Evolutionary conservation across 441 rosid species (phyloP).

Genomic region (Euphorbia celastroides): DNA sequence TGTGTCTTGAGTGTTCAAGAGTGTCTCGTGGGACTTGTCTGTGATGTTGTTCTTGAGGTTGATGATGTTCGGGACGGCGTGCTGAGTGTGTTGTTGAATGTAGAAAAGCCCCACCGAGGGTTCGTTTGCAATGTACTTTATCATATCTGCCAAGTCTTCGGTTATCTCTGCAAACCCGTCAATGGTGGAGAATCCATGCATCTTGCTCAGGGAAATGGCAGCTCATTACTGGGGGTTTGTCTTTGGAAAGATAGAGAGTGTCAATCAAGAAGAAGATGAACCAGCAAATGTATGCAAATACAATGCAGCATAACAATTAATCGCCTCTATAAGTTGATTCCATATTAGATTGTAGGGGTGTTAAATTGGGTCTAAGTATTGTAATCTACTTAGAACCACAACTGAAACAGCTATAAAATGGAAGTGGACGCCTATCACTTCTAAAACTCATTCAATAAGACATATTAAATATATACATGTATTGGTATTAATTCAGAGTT

Average conservation of each 20-base stretch:
- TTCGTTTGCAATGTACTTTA: constrained; percentile 82
- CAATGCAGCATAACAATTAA: background rate
- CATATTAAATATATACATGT: too few species aligned
- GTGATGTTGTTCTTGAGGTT: constrained; percentile 47
- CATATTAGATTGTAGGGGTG: too few species aligned
- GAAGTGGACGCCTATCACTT: too few species aligned
- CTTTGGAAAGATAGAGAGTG: constrained; percentile 9
- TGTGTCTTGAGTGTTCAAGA: constrained; percentile 68
- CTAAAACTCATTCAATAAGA: too few species aligned
- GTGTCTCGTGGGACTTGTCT: constrained; percentile 54
- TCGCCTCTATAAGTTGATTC: too few species aligned
- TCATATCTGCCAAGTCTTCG: constrained; percentile 85
- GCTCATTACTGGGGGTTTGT: constrained; percentile 45
- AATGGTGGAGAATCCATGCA: constrained; percentile 89
- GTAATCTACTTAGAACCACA: too few species aligned
- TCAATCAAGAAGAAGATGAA: constrained; percentile 1
- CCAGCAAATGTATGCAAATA: background rate
- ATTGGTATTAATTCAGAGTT: too few species aligned
- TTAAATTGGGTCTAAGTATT: too few species aligned
- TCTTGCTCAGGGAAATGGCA: constrained; percentile 36
- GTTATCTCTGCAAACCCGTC: constrained; percentile 94
- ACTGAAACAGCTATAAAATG: too few species aligned
- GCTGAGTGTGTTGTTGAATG: constrained; percentile 77
- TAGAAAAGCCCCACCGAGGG: constrained; percentile 94
- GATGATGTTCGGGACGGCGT: constrained; percentile 63